Conservation (phyloP, 345 rosid species). For the Chamaenerion angustifolium region DNA sequence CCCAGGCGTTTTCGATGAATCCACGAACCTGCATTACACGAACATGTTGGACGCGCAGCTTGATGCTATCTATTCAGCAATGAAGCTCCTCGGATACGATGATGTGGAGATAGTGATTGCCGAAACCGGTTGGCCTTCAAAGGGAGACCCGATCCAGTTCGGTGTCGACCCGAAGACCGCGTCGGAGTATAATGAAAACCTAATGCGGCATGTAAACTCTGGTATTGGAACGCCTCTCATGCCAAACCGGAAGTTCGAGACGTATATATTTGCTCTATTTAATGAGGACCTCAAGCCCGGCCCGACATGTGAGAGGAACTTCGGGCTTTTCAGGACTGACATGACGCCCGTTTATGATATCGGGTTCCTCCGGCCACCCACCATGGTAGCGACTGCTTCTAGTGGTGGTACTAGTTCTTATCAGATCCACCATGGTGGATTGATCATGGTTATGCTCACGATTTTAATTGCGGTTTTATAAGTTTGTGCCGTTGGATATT, state of each 20-base stretch:
- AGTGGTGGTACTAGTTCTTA: constrained; percentile 3
- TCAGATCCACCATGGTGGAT: constrained; percentile 3
- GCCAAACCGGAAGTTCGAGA: constrained; percentile 75
- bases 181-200: constrained; percentile 46
- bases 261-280: constrained; percentile 75
- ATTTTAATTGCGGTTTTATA: background rate
- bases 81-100: constrained; percentile 43
- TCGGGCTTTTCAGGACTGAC: constrained; percentile 55
- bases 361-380: constrained; percentile 40
- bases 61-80: constrained; percentile 71
- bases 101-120: constrained; percentile 73
- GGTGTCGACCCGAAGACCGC: constrained; percentile 45
- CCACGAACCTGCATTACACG: constrained; percentile 35
- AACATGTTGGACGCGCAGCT: constrained; percentile 90
- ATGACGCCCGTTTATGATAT: constrained; percentile 57
- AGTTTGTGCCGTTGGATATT: constrained; percentile 7
- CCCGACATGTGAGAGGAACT: constrained; percentile 54
- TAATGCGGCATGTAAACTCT: constrained; percentile 42
- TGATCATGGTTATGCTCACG: constrained; percentile 4
- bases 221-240: constrained; percentile 71
- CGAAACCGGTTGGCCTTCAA: constrained; percentile 88
- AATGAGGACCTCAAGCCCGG: constrained; percentile 79
- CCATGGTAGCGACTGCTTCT: constrained; percentile 44
- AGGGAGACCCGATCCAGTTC: constrained; percentile 44
- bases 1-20: constrained; percentile 37